Evolutionary conservation across 2,329 filamentous ascomycete genomes (phyloP), one percentile per base, ranked within the genome.

Genomic region (Colletotrichum sojae): DNA sequence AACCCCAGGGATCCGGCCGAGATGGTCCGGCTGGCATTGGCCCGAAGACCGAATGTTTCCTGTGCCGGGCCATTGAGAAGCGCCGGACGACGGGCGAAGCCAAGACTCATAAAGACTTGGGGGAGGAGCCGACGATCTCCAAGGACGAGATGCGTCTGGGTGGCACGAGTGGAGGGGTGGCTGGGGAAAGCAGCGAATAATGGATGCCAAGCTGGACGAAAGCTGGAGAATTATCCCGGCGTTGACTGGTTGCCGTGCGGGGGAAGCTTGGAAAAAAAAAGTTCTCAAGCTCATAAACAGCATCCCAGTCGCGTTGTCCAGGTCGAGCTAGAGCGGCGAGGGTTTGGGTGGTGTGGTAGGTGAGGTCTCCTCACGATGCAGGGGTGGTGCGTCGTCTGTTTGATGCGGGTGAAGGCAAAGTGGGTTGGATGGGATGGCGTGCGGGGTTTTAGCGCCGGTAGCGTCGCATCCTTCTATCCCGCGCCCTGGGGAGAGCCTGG

Each of bases 371-470:
- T 36, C 31, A 36, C 31, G 31, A 36, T 36, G 31, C 20, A 20
- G 63, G 57, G 63, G 62, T 20, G 20, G 20, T 16, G 31, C 31
- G 31, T 36, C 31, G 31, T 36, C 31, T 36, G 31, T 36, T 55
- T 62, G 31, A 55, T 52, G 51, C 27, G 51, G 49, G 64, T 45
- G 58, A 67, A 49, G 31, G 31, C 31, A 2, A 36, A 3, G 31
- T 36, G 31, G 31, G 6, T 36, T 36, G 31, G 10, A 36, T 36
- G 22, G 43, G 55, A 45, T 59, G 51, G 56, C 51, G 51, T 67
- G 67, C 67, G 62, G 67, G 67, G 67, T 67, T 69, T 69, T 61
- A 61, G 67, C 67, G 56, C 56, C 48, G 13, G 51, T 45, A 61
- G 49, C 66, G 66, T 66, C 62, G 67, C 56, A 69, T 69, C 62